Conservation (phyloP, 2,329 filamentous ascomycete species). For the Neonectria neomacrospora region DNA sequence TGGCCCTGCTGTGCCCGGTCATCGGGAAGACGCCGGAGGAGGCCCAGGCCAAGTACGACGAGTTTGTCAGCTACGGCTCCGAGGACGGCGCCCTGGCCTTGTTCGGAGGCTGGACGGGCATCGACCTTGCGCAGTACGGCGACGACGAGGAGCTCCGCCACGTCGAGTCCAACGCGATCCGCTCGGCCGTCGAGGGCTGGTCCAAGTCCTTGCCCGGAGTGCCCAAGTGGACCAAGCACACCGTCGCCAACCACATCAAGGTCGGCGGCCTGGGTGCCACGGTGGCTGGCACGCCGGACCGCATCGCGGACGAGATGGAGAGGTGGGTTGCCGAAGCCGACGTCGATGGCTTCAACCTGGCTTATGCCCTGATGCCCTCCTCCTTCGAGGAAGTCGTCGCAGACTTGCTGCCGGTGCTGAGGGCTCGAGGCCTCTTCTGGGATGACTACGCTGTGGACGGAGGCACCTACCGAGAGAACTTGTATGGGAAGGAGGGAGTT, state of each 20-base stretch:
- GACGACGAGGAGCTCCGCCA: conserved; percentile 72
- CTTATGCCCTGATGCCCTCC: conserved; percentile 57
- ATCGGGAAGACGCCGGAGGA: conserved; percentile 70
- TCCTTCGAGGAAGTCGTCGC: conserved; percentile 75
- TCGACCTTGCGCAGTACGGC: conserved; percentile 68
- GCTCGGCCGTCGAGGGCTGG: conserved; percentile 61
- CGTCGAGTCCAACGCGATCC: conserved; percentile 70
- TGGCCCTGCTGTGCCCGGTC: conserved; percentile 68
- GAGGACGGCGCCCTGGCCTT: conserved; percentile 71
- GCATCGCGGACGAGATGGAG: conserved; percentile 49
- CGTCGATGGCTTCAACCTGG: conserved; percentile 67
- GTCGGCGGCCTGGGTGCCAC: conserved; percentile 48
- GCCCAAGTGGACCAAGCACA: conserved; percentile 39
- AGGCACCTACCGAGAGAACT: conserved; percentile 57
- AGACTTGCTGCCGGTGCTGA: conserved; percentile 71
- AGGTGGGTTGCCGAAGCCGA: conserved; percentile 62
- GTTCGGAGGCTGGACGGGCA: conserved; percentile 75
- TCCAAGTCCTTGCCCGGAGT: conserved; percentile 50
- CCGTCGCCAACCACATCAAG: conserved; percentile 48
- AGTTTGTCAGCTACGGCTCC: conserved; percentile 66
- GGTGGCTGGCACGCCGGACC: conserved; percentile 46
- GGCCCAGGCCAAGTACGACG: conserved; percentile 60
- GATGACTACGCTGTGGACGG: conserved; percentile 57
- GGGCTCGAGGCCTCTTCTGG: conserved; percentile 66
- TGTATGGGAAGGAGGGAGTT: conserved; percentile 51